These are phyloP conservation scores for Neurospora sp. DNA, from an alignment of 2,329 filamentous ascomycete species.

Conservation along the genomic window DNA sequence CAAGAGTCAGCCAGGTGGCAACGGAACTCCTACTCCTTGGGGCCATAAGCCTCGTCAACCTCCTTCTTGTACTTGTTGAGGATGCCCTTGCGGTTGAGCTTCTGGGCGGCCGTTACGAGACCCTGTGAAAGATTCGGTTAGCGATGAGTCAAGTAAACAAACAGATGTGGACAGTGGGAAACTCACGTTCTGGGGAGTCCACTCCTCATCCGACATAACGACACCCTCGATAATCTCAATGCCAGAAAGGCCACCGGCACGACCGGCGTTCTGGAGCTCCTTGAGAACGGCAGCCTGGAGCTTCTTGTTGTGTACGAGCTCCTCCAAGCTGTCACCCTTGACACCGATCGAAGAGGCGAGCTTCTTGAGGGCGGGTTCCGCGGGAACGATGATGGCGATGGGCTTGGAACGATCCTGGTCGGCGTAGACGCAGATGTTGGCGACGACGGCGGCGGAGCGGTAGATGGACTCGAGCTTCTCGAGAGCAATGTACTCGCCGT, in stretches of 20 bases:
- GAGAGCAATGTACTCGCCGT: conserved; percentile 74
- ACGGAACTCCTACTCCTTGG: conserved; percentile 13
- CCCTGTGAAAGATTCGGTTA: conserved; percentile 31
- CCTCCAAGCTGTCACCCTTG: conserved; percentile 48
- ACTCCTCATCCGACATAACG: conserved; percentile 63
- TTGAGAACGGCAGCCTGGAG: conserved; percentile 52
- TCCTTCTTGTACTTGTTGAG: conserved; percentile 51
- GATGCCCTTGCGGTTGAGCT: conserved; percentile 62
- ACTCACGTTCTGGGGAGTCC: conserved; percentile 66
- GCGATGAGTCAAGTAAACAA: neutral
- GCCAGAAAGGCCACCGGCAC: conserved; percentile 50
- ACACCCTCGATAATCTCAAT: conserved; percentile 66
- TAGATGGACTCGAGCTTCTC: conserved; percentile 57
- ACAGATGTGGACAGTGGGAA: neutral
- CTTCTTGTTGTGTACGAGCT: conserved; percentile 59
- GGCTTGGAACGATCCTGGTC: conserved; percentile 41
- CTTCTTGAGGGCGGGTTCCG: conserved; percentile 45
- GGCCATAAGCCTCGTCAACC: conserved; percentile 50
- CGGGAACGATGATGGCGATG: conserved; percentile 46
- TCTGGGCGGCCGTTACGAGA: conserved; percentile 60
- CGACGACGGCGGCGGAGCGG: conserved; percentile 39
- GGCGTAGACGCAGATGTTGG: conserved; percentile 48
- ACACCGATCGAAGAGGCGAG: conserved; percentile 34
- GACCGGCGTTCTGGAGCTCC: conserved; percentile 53
- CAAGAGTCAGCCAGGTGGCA: neutral